Percentiles rank a stretch among this genome's conserved stretches.
phyloP scores from a whole-genome alignment of 805 yeast genomes.

The Lachancea waltii region DNA sequence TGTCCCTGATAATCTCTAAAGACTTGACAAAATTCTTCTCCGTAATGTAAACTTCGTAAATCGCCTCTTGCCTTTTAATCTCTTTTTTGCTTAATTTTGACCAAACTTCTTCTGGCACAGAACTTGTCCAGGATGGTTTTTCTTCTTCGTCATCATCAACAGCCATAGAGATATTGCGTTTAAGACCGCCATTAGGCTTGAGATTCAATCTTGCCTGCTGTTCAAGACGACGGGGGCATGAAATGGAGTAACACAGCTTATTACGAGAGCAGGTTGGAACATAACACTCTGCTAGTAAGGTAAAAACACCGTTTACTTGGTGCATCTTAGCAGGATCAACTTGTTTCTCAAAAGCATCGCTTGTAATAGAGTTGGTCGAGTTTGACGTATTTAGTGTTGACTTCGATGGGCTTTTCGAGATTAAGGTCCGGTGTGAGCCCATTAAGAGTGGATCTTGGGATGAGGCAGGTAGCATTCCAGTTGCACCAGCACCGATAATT shows the following conservation, averaged over 20 bases:
- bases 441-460: slow-evolving; percentile 26
- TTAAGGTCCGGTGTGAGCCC: slow-evolving; percentile 16
- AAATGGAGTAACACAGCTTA: slow-evolving; percentile 83
- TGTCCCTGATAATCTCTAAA: slow-evolving; percentile 85
- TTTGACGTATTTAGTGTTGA: slow-evolving; percentile 8
- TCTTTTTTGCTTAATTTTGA: slow-evolving; percentile 77
- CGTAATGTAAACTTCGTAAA: slow-evolving; percentile 87
- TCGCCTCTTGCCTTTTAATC: slow-evolving; percentile 89
- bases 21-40: slow-evolving; percentile 95
- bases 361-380: slow-evolving; percentile 15
- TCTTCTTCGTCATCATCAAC: slow-evolving; percentile 47
- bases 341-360: slow-evolving; percentile 16
- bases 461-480: slow-evolving; percentile 20
- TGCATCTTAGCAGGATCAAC: slow-evolving; percentile 23
- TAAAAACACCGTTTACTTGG: slow-evolving; percentile 82
- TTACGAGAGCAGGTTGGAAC: slow-evolving; percentile 94
- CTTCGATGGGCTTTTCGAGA: slow-evolving; percentile 11
- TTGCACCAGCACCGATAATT: slow-evolving; percentile 25
- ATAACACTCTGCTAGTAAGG: slow-evolving; percentile 87
- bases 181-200: slow-evolving; percentile 81
- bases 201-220: slow-evolving; percentile 89
- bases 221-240: slow-evolving; percentile 92
- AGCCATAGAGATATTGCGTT: slow-evolving; percentile 46
- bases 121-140: slow-evolving; percentile 87
- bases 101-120: slow-evolving; percentile 74